Evolutionary conservation across 805 yeast genomes (phyloP).

Genomic region (Yarrowia deformans): DNA sequence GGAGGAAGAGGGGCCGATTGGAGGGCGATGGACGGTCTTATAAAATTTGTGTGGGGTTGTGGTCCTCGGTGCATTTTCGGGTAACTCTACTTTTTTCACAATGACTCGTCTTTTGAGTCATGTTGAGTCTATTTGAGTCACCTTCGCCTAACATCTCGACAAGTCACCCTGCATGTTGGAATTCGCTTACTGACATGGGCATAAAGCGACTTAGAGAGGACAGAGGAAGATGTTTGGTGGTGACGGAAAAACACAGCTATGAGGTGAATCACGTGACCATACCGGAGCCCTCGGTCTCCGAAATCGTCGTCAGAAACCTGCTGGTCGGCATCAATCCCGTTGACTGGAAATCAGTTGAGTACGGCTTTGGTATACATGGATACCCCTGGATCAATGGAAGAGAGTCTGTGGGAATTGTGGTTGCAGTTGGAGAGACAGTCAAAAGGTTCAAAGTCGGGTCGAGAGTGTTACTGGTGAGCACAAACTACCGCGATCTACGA

Average conservation of each 20-base stretch:
- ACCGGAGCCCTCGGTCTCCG: background rate
- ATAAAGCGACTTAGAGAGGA: constrained; percentile 5
- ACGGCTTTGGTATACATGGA: constrained; percentile 27
- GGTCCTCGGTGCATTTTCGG: constrained; percentile 22
- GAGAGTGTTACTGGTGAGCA: constrained; percentile 12
- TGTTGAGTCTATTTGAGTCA: constrained; percentile 6
- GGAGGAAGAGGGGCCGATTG: background rate
- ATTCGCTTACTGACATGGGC: background rate
- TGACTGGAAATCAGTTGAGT: constrained; percentile 36
- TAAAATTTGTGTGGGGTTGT: constrained; percentile 25
- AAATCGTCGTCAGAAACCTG: constrained; percentile 12
- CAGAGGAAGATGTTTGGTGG: background rate
- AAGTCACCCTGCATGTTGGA: background rate
- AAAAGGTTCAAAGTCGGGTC: background rate
- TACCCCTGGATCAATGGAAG: constrained; percentile 39
- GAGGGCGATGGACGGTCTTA: background rate
- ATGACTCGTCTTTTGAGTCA: constrained; percentile 11
- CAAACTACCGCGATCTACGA: constrained; percentile 2
- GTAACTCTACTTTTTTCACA: background rate
- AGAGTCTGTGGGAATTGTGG: constrained; percentile 23
- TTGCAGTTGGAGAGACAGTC: background rate
- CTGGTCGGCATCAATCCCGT: constrained; percentile 24
- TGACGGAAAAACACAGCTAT: background rate
- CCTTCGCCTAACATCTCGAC: background rate
- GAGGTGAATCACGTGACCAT: background rate